Evolutionary conservation across 441 rosid species (phyloP).

Genomic region (Cnidoscolus chayamansa): DNA sequence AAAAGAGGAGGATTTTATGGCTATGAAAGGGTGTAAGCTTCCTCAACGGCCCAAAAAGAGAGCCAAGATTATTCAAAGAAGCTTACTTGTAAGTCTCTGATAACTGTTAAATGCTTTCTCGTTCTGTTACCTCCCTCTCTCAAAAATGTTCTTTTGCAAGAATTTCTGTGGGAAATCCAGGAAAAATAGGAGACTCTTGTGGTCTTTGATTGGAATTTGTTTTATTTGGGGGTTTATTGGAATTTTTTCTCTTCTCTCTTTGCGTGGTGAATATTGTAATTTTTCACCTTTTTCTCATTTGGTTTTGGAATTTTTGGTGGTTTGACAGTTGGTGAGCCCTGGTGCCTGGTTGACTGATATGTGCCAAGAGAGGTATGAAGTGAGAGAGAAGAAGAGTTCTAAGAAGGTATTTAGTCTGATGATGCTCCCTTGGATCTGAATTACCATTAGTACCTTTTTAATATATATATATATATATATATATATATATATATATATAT

Average conservation of each 20-base stretch:
- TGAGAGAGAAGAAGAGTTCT: constrained; percentile 61
- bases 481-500: no score
- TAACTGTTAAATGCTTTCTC: background rate
- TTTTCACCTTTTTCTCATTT: no score
- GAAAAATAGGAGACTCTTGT: background rate
- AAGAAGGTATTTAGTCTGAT: constrained; percentile 42
- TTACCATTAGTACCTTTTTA: background rate
- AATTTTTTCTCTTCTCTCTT: background rate
- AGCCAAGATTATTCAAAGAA: constrained; percentile 61
- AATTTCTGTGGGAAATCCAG: background rate
- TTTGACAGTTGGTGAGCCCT: constrained; percentile 58
- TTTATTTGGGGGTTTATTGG: background rate
- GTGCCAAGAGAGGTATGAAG: constrained; percentile 75
- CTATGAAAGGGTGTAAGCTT: constrained; percentile 75
- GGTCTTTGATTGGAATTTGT: background rate
- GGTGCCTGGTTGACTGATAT: constrained; percentile 72
- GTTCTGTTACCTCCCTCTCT: background rate
- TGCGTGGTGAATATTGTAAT: no score
- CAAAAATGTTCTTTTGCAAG: no score
- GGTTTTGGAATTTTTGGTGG: constrained; percentile 18
- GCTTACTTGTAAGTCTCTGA: constrained; percentile 47
- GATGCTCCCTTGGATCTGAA: background rate
- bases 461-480: no score
- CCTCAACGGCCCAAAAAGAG: constrained; percentile 75
- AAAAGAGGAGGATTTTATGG: constrained; percentile 68